Conservation (phyloP, 345 rosid genomes). For the Garcia nutans region DNA sequence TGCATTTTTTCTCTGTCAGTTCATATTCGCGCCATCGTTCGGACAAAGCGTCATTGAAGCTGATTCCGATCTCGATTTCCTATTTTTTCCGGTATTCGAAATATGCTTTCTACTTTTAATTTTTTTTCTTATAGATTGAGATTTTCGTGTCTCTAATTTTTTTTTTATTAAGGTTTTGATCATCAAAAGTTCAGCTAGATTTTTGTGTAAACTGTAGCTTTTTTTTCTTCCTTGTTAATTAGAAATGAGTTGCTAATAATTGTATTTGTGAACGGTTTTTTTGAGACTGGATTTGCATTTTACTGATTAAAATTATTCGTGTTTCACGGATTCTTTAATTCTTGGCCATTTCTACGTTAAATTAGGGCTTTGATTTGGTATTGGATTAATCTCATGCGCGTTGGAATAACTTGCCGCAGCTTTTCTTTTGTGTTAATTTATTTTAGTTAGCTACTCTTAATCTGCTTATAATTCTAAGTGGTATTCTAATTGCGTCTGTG, state of each 20-base stretch:
- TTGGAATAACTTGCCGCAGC: neutral
- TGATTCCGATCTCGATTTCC: slow-evolving; percentile 4
- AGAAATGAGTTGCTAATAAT: neutral
- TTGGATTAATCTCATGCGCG: neutral
- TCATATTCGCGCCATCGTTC: slow-evolving; percentile 8
- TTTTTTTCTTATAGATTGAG: neutral
- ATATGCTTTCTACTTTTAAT: neutral
- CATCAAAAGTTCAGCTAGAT: neutral
- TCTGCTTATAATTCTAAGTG: neutral
- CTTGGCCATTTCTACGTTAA: neutral
- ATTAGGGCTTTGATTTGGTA: neutral
- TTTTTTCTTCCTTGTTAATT: neutral
- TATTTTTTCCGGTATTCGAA: neutral
- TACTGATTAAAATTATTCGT: neutral
- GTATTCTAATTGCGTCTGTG: neutral
- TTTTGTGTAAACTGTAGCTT: neutral
- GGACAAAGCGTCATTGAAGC: neutral
- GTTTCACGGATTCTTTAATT: neutral
- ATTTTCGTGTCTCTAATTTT: neutral
- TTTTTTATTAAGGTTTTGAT: neutral
- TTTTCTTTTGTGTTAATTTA: neutral
- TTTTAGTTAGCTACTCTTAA: neutral
- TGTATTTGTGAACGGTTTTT: neutral
- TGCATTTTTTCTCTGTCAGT: neutral
- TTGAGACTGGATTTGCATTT: neutral